phyloP scores from a whole-genome alignment of 2,329 filamentous ascomycete genomes.

The Alternaria sp. region DNA sequence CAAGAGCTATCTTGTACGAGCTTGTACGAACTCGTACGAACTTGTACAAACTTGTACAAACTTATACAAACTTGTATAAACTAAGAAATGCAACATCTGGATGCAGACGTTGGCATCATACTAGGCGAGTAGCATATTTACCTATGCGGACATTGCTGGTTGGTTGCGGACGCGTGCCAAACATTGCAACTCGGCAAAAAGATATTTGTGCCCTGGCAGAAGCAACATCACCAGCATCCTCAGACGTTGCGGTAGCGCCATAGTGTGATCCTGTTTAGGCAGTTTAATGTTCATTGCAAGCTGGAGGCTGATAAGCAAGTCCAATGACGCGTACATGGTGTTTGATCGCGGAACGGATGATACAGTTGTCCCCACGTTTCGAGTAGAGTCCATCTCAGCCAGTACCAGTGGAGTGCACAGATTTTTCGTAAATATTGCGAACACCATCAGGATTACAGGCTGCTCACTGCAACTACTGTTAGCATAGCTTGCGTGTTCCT shows the following conservation, averaged over 20 bases:
- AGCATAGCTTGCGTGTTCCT: constrained; percentile 4
- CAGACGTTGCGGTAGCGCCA: not conserved
- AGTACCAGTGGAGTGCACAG: not conserved
- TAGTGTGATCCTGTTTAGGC: not conserved
- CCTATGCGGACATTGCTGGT: not conserved
- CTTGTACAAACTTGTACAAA: too few species aligned
- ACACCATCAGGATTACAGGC: not conserved
- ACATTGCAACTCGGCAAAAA: not conserved
- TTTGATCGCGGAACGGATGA: not conserved
- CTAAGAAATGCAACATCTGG: not conserved
- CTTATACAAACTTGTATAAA: not conserved
- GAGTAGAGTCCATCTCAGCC: not conserved
- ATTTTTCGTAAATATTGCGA: not conserved
- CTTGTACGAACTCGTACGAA: too few species aligned
- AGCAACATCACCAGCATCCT: not conserved
- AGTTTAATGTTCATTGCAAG: not conserved
- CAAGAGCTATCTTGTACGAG: not conserved
- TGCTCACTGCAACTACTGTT: not conserved
- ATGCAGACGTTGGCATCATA: not conserved
- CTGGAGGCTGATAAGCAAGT: not conserved
- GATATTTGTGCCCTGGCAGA: not conserved
- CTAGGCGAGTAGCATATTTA: not conserved
- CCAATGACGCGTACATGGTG: not conserved
- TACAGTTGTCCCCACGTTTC: not conserved
- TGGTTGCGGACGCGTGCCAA: not conserved